These are phyloP conservation scores for Suillus bovinus DNA, from an alignment of 768 basidiomycete genomes.

Conservation along the genomic window DNA sequence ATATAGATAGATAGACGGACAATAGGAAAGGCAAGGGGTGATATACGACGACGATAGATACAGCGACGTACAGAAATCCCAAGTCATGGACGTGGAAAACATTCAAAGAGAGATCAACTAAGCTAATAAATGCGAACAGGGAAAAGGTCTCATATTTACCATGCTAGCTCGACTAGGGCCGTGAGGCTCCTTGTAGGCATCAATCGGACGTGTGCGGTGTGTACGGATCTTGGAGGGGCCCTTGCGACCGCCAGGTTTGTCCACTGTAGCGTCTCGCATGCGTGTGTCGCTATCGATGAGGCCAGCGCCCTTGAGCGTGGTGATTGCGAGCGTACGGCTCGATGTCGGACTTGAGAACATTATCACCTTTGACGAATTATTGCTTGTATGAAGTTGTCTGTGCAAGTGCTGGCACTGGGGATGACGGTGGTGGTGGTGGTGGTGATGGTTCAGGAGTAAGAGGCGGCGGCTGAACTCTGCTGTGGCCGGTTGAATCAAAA, in stretches of 20 bases:
- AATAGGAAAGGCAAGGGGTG: slow-evolving; percentile 2
- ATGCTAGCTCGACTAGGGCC: slow-evolving; percentile 50
- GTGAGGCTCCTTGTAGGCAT: slow-evolving; percentile 52
- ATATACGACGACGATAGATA: slow-evolving; percentile 5
- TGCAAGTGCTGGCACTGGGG: neutral
- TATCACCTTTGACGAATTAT: slow-evolving; percentile 1
- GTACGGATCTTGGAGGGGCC: slow-evolving; percentile 59
- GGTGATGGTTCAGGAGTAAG: slow-evolving; percentile 19
- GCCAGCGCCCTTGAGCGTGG: slow-evolving; percentile 67
- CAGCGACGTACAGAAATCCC: slow-evolving; percentile 7
- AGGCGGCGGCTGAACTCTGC: slow-evolving; percentile 1
- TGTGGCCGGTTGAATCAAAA: slow-evolving; percentile 16
- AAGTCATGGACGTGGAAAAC: slow-evolving; percentile 9
- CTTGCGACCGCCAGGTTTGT: slow-evolving; percentile 74
- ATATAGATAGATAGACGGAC: slow-evolving; percentile 10
- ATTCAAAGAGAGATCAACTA: slow-evolving; percentile 22
- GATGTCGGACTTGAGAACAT: slow-evolving; percentile 67
- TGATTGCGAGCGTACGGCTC: slow-evolving; percentile 56
- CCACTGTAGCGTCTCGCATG: slow-evolving; percentile 69
- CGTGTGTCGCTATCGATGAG: slow-evolving; percentile 75
- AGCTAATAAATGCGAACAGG: slow-evolving; percentile 16
- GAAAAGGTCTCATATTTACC: slow-evolving; percentile 65
- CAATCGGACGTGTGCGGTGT: slow-evolving; percentile 61
- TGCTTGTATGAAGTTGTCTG: neutral
- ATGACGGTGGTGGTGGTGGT: neutral